Evolutionary conservation across 1,139 yeast genomes (phyloP), one percentile per base, ranked within the genome.

Genomic region (Kodamaea fungicola): DNA sequence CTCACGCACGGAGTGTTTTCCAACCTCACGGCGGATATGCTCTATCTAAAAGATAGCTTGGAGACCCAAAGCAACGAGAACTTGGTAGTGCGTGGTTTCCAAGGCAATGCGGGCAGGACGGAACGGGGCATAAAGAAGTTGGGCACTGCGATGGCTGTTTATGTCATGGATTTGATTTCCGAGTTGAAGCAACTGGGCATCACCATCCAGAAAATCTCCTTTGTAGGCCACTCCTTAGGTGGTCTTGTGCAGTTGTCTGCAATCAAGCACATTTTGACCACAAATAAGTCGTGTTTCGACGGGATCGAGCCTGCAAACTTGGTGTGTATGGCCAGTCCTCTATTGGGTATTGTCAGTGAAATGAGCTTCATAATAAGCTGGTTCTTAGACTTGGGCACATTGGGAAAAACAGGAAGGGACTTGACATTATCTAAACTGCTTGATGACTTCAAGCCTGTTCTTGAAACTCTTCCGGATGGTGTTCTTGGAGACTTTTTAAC

Each of bases 351-450:
- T 2, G 41, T 56, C 32, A 51, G 52, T 33, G 62, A 57, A 29
- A 51, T 55, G 56, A 56, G 55, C 33, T 43, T 55, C 12, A 31
- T 48, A 37, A 56, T 57, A 28, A 42, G 47, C 31, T 54, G 59
- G 57, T 53, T 56, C 30, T 45, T 57, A 33, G 59, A 54, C 33
- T 34, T 57, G 27, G 62, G 62, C 3, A 55, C 60, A 3, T 41
- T 57, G 27, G 62, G 62, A 6, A 54, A 54, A 26, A 56, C 61
- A 1, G 62, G 62, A 2, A 49, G 60, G 8, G 62, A 57, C 39
- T 45, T 57, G 40, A 55, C 60, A 4, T 46, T 57, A 13, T 51
- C 53, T 42, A 51, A 51, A 30, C 43, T 45, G 16, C 37, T 53
- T 3, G 43, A 29, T 10, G 30, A 47, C 27, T 45, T 49, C 33